phyloP scores from a whole-genome alignment of 805 yeast species.

The Ogataea dorogensis region DNA sequence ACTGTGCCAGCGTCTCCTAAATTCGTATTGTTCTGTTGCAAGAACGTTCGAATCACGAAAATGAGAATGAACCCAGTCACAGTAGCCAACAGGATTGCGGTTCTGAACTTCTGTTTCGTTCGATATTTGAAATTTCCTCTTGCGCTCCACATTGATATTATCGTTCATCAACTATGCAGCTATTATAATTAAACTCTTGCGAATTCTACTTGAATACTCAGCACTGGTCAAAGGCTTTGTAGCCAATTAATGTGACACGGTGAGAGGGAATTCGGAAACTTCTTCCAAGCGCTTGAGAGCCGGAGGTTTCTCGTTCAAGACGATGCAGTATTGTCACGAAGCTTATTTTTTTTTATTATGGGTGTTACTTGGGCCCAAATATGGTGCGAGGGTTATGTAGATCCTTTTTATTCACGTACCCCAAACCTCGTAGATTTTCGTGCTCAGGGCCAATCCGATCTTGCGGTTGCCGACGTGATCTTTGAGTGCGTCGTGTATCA shows the following conservation, averaged over 20 bases:
- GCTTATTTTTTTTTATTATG: slow-evolving; percentile 1
- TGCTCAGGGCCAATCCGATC: slow-evolving; percentile 51
- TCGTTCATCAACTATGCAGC: slow-evolving; percentile 1
- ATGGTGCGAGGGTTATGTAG: neutral
- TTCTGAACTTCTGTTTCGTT: slow-evolving; percentile 11
- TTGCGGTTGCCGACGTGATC: slow-evolving; percentile 50
- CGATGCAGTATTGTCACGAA: neutral
- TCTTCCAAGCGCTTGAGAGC: too few species aligned
- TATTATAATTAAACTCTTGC: neutral
- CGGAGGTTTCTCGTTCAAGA: too few species aligned
- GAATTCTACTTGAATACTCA: too few species aligned
- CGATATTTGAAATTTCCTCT: slow-evolving; percentile 11
- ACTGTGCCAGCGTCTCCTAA: slow-evolving; percentile 1
- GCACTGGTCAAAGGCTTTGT: too few species aligned
- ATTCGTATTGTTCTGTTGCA: neutral
- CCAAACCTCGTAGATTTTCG: slow-evolving; percentile 57
- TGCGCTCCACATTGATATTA: slow-evolving; percentile 5
- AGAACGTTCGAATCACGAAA: slow-evolving; percentile 7
- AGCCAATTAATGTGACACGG: too few species aligned
- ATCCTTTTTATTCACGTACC: slow-evolving; percentile 31
- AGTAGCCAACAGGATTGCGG: slow-evolving; percentile 7
- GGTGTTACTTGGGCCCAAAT: slow-evolving; percentile 1
- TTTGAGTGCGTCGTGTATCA: slow-evolving; percentile 34
- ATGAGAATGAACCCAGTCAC: slow-evolving; percentile 7
- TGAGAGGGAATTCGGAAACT: too few species aligned